Base-by-base conservation (phyloP, 2,329 filamentous ascomycete species). In the Neonectria sp. region DNA sequence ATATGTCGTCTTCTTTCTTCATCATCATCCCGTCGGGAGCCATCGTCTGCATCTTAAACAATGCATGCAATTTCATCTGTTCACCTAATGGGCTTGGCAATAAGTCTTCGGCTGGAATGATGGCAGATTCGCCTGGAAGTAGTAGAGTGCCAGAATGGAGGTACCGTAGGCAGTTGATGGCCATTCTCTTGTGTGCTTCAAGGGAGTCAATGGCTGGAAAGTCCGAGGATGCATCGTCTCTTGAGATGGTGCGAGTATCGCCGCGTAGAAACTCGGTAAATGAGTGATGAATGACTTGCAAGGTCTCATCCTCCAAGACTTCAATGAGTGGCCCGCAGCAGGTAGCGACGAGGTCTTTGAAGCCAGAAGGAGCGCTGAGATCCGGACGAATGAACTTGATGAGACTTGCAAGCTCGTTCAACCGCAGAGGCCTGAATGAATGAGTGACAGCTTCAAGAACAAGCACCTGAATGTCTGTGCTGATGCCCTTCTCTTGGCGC, bases 221-320 rank as follows among this genome's bases (percentile, higher is more conserved):
- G 1, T 60, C 43, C 0, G 27, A 43, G 5, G 37, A 45, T 9
- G 2, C n/a, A 4, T 29, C 21, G 11, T 35, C 15, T 0, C 11
- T 21, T 4, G 31, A 13, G 0, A 6, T 11, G 12, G 24, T 61
- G 2, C 75, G 70, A 11, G 17, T 70, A 56, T 69, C 63, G 8
- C 79, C 80, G 2, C 78, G 76, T 12, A 86, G 68, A 64, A 82
- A 86, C 60, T 86, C 84, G 3, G 84, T 85, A 46, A 86, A 81
- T 1, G 83, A 86, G 59, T 86, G 84, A 67, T 86, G 84, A 7
- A 86, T 81, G 6, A 86, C 79, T 79, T 79, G 78, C 11, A 86
- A 65, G 0, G 80, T 82, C 59, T 84, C 84, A 55, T 86, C 82
- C 21, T 83, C 81, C 3, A 83, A 73, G 24, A 85, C 74, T 65